Conservation (phyloP, 129 eudicot genomes). For the Flaveria brownii region DNA sequence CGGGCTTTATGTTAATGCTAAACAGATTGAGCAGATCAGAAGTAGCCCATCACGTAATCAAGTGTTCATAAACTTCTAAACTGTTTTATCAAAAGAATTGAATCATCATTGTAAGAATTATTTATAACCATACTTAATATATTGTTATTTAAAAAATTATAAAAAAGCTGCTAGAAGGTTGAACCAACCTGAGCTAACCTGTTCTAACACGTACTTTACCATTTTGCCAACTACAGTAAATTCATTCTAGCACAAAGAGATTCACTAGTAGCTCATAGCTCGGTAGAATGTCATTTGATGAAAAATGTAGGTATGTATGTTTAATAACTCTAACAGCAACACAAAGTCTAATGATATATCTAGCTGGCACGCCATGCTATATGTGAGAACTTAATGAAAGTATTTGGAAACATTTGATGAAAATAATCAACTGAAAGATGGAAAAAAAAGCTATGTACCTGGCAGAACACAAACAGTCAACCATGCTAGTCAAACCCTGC, state of each 20-base stretch:
- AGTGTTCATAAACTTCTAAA: no score
- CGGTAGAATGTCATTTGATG: constrained; percentile 7
- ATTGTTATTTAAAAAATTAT: no score
- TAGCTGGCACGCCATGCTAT: constrained; percentile 3
- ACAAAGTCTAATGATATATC: constrained; percentile 4
- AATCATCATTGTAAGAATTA: no score
- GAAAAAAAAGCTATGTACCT: background rate
- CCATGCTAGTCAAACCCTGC: constrained; percentile 90
- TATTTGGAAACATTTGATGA: no score
- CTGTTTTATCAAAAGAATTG: no score
- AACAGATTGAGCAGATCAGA: no score
- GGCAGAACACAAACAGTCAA: constrained; percentile 30
- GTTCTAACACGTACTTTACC: background rate
- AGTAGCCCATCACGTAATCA: no score
- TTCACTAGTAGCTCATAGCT: background rate
- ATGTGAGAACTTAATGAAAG: constrained; percentile 18
- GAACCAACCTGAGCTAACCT: background rate
- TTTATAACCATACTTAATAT: no score
- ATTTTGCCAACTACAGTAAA: no score
- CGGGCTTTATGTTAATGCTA: no score
- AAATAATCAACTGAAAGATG: background rate
- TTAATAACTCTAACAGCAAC: constrained; percentile 6
- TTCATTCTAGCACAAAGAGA: background rate
- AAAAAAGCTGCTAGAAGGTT: background rate
- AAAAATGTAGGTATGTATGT: background rate